Base-by-base conservation (phyloP, 495 filamentous ascomycete species). In the Venustampulla echinocandica region DNA sequence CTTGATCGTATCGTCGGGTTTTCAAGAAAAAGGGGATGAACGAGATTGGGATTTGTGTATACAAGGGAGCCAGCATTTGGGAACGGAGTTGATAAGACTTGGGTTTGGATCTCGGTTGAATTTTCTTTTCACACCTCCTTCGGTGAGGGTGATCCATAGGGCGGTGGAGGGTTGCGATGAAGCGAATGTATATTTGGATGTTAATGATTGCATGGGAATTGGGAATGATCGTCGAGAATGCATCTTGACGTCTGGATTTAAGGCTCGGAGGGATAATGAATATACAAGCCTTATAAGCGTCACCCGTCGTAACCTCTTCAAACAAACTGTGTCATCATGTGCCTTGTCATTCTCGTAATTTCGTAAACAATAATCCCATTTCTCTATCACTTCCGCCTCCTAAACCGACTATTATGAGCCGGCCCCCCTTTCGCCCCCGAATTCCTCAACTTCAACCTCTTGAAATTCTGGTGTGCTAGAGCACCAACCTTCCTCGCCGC, bases 391-490 rank as follows among this genome's bases (percentile, higher is more conserved):
- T 63, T 56, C 48, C 63, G 64, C 45, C 72, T 60, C 54, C 71
- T 64, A 45, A 74, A 78, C 46, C 67, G 64, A 53, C 67, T 71
- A 24, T 66, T 67, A 49, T 68, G 57, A 27, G 56, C 67, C 21
- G 69, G 62, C n/a, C 71, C 69, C 4, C 70, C 73, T 49, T 76
- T 78, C 0, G 70, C 55, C 3, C 74, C 74, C 3, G 60, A 60
- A 56, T 83, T 85, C 56, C 70, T 74, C 53, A 95, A 77, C 67
- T 93, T 94, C 52, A 95, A 61, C 34, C 79, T 74, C 49, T 84
- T 77, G 61, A 87, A 95, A 56, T 95, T 95, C 18, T 84, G 76
- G 65, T 90, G 80, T 2, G 88, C 84, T 38, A 80, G 64, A 4
- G 82, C 80, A 44, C 78, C 84, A 38, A 88, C 69, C 65, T 85